Conservation (phyloP, 2,329 filamentous ascomycete species). For the Sclerotinia nivalis region DNA sequence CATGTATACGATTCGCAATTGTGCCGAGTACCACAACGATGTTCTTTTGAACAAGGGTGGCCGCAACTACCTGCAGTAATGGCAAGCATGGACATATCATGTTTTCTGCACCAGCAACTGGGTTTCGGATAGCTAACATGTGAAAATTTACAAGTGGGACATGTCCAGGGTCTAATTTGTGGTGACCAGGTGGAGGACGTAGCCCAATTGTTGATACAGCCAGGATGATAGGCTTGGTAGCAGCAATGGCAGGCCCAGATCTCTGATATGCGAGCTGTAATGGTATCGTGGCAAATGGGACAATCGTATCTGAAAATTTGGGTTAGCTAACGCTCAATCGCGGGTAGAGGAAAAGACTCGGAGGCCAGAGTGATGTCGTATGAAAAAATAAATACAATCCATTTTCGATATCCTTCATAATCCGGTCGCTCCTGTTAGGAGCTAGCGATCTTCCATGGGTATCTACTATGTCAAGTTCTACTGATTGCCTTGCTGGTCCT, state of each 20-base stretch:
- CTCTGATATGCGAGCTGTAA: background rate
- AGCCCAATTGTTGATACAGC: background rate
- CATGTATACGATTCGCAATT: background rate
- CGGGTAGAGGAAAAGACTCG: too few species aligned
- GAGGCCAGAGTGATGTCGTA: background rate
- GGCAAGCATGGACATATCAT: accelerated
- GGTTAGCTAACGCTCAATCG: background rate
- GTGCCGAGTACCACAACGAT: background rate
- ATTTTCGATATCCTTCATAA: constrained; percentile 7
- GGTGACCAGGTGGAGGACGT: too few species aligned
- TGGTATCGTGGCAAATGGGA: background rate
- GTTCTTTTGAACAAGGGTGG: background rate
- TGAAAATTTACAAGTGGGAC: background rate
- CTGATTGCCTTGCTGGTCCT: background rate
- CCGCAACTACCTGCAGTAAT: background rate
- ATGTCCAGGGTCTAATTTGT: background rate
- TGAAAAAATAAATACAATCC: constrained; percentile 2
- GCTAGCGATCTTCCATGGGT: background rate
- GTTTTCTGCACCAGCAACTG: constrained; percentile 9
- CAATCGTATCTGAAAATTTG: constrained; percentile 9
- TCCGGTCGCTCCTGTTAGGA: background rate
- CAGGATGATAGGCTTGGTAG: background rate
- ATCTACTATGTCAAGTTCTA: constrained; percentile 7
- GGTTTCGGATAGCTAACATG: background rate
- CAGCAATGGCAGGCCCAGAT: constrained; percentile 6